Conservation (phyloP, 163 green algal species). For the Scenedesmus sp. region DNA sequence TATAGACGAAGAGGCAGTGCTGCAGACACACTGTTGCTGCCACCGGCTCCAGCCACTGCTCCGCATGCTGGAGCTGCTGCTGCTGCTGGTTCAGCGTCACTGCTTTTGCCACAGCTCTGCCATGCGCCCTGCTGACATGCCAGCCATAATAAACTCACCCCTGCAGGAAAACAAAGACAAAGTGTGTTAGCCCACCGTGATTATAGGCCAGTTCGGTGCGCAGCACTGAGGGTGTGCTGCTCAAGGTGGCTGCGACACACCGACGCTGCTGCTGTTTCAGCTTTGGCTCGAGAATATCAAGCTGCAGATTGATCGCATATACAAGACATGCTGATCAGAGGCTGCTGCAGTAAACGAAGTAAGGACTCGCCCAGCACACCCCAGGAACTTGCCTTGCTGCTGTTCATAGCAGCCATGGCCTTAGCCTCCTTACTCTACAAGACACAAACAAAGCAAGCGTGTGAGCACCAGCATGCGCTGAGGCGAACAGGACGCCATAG, state of each 20-base stretch:
- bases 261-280: background rate
- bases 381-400: conserved; percentile 75
- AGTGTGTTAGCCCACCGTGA: background rate
- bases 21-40: too few species aligned
- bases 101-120: background rate
- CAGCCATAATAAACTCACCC: background rate
- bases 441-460: background rate
- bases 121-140: background rate
- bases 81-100: too few species aligned
- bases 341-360: background rate
- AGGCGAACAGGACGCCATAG: background rate
- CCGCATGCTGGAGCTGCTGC: too few species aligned
- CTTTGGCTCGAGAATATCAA: background rate
- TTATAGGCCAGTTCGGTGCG: background rate
- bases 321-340: background rate
- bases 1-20: too few species aligned
- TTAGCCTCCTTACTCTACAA: conserved; percentile 80
- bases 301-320: background rate
- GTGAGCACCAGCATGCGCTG: conserved; percentile 4
- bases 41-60: too few species aligned
- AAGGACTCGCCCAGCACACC: conserved; percentile 67
- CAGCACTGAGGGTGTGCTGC: background rate
- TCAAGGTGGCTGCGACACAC: background rate
- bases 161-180: background rate
- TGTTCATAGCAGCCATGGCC: conserved; percentile 88